Base-by-base conservation (phyloP, 176 grass and related monocot species). In the Carex pumila region DNA sequence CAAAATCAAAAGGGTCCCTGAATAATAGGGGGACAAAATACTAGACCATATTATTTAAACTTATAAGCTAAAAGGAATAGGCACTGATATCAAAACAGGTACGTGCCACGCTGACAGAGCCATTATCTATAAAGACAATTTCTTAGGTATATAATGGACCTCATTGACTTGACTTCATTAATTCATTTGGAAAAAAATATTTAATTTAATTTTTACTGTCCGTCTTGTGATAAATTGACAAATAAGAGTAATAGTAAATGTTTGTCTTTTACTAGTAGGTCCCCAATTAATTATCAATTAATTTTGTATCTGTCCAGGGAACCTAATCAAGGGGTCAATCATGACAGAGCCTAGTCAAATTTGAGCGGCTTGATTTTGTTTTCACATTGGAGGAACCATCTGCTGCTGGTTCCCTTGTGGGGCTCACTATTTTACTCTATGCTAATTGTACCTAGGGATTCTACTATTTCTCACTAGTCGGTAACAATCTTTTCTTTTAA, bases 21-120 rank as follows among this genome's bases (percentile, higher is more conserved):
- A 82, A 82, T 66, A 53, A 65, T 82, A 66, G 39, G 61, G 80
- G 80, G 41, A 67, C 80, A 82, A 63, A 65, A 14, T 62, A 81
- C 34, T 62, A 82, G 49, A 25, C 32, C 10, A 65, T 25, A 65
- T 25, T 25, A 25, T 25, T 25, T 25, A 25, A 25, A 25, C 25
- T 22, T 47, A 45, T 34, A 63, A 14, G 36, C 15, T 65, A 12
- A 57, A 47, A 21, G 25, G 11, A 63, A 9, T 29, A 64, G 79
- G 39, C 39, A 82, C 61, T 12, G 50, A 52, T 82, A 52, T 56
- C 12, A 19, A 61, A 65, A 37, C 18, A 4, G 29, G 78, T 61
- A 61, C 15, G 2, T 43, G 78, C 78, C 79, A 64, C 14, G 49
- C 36, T 77, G 73, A 50, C 8, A 17, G 4, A 25, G 9, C 1